These are phyloP conservation scores for Metschnikowia lachancei DNA, from an alignment of 805 yeast species.

Conservation along the genomic window DNA sequence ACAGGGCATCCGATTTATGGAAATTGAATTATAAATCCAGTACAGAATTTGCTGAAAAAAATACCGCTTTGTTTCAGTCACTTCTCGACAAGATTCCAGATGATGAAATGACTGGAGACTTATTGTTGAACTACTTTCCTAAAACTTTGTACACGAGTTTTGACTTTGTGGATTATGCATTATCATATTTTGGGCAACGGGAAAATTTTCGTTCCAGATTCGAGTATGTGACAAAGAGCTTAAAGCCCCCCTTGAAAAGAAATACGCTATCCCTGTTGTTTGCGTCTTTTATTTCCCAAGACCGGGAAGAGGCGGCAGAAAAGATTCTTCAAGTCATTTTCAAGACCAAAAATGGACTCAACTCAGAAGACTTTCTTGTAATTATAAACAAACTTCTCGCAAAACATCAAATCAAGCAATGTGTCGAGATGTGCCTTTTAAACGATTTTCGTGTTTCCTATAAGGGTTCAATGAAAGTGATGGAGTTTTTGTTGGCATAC, in stretches of 20 bases:
- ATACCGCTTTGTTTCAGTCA: background rate
- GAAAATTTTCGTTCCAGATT: slow-evolving; percentile 14
- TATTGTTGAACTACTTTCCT: slow-evolving; percentile 8
- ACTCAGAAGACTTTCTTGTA: slow-evolving; percentile 26
- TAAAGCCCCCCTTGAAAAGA: slow-evolving; percentile 33
- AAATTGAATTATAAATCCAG: background rate
- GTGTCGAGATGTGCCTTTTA: slow-evolving; percentile 23
- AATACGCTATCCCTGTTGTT: slow-evolving; percentile 35
- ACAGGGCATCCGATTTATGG: slow-evolving; percentile 22
- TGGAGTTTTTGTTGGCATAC: slow-evolving; percentile 14
- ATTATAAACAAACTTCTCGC: slow-evolving; percentile 28
- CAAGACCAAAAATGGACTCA: slow-evolving; percentile 28
- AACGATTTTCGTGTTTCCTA: slow-evolving; percentile 25
- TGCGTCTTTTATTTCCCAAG: slow-evolving; percentile 26
- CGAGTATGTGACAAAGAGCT: slow-evolving; percentile 21
- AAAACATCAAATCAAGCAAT: slow-evolving; percentile 25
- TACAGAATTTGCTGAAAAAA: slow-evolving; percentile 7
- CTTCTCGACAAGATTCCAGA: background rate
- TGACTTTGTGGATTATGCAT: slow-evolving; percentile 15
- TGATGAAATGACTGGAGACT: background rate
- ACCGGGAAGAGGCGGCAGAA: slow-evolving; percentile 30
- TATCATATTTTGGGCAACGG: slow-evolving; percentile 22
- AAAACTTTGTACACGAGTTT: slow-evolving; percentile 8
- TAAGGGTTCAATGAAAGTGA: slow-evolving; percentile 25
- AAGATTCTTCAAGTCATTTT: slow-evolving; percentile 30